Conservation (phyloP, 495 filamentous ascomycete genomes). For the Penicillium subrubescens region DNA sequence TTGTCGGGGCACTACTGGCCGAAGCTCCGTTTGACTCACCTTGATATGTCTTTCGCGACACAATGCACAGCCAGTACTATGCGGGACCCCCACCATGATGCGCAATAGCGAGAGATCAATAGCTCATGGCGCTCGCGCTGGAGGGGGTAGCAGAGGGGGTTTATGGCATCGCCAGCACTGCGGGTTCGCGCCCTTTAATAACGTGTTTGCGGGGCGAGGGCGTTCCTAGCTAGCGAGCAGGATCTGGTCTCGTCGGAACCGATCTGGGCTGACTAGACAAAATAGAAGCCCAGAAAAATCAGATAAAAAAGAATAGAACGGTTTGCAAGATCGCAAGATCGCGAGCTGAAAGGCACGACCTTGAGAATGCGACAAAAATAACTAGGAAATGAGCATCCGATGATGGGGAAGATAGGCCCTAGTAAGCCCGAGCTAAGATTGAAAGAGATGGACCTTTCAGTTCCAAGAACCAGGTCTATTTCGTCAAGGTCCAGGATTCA, state of each 20-base stretch:
- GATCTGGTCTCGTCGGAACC: neutral
- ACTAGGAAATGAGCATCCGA: neutral
- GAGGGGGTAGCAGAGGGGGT: neutral
- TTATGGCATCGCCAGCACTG: conserved; percentile 2
- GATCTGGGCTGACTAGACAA: neutral
- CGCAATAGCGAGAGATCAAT: conserved; percentile 8
- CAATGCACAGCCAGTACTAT: conserved; percentile 41
- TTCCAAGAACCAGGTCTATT: neutral
- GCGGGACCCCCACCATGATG: conserved; percentile 43
- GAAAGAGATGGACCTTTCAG: neutral
- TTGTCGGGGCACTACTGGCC: neutral
- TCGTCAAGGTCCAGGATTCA: neutral
- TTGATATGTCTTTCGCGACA: conserved; percentile 44
- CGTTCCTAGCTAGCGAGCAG: neutral
- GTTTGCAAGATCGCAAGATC: neutral
- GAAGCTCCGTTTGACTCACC: conserved; percentile 16
- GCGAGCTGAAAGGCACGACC: neutral
- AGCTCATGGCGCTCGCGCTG: conserved; percentile 14
- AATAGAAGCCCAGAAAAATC: neutral
- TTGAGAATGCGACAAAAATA: conserved; percentile 2
- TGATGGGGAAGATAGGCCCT: neutral
- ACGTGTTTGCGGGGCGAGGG: neutral
- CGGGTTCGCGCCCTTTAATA: neutral
- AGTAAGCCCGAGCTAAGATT: neutral
- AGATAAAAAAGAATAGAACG: neutral